phyloP scores from a whole-genome alignment of 169 alveolate species.

The Babesia caballi region DNA sequence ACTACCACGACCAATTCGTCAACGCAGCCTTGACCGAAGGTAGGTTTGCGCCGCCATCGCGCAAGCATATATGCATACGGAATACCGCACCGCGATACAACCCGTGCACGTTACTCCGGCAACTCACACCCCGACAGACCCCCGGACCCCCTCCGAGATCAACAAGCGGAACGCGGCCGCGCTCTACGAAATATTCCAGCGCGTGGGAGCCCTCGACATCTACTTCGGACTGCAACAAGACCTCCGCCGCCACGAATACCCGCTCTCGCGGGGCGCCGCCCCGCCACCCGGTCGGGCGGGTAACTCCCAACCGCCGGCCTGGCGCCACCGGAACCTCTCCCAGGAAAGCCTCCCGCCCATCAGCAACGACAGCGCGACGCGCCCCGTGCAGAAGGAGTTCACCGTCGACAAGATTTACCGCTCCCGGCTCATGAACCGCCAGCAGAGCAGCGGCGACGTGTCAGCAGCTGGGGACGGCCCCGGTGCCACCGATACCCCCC shows the following conservation, averaged over 20 bases:
- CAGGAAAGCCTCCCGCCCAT: neutral
- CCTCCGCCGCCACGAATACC: neutral
- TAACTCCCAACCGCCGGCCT: neutral
- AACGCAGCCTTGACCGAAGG: neutral
- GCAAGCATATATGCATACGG: too few relatives aligned
- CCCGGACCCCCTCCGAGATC: neutral
- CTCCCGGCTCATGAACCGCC: neutral
- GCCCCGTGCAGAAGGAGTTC: neutral
- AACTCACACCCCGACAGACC: neutral
- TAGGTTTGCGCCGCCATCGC: neutral
- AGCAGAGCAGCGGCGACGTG: neutral
- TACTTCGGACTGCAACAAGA: conserved; percentile 18
- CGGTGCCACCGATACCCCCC: neutral
- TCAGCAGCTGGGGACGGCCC: neutral
- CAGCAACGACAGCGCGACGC: neutral
- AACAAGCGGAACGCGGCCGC: conserved; percentile 9
- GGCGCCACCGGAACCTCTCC: neutral
- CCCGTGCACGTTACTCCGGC: neutral
- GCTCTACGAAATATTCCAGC: conserved; percentile 24
- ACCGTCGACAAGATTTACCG: neutral
- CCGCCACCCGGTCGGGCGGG: too few relatives aligned
- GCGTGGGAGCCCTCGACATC: conserved; percentile 16
- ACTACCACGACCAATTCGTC: conserved; percentile 10
- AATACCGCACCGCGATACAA: too few relatives aligned
- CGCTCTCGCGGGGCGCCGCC: neutral